Evolutionary conservation across 345 rosid genomes (phyloP).

Genomic region (Streptanthus diversifolius): DNA sequence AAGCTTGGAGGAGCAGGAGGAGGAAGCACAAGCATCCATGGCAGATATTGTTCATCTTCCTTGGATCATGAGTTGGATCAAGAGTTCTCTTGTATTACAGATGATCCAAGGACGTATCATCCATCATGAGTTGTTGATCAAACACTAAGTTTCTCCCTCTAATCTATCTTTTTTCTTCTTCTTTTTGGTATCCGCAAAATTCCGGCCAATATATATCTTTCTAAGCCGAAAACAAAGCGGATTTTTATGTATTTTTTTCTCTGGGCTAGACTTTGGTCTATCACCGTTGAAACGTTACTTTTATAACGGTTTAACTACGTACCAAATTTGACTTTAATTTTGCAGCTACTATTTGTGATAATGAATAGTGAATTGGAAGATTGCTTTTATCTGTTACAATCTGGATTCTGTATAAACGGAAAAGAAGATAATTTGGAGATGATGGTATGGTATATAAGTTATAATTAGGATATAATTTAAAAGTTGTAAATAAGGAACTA

Average conservation of each 20-base stretch:
- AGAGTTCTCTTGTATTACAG: slow-evolving; percentile 32
- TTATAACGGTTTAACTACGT: neutral
- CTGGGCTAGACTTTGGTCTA: neutral
- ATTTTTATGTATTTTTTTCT: neutral
- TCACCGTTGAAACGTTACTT: neutral
- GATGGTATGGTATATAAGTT: neutral
- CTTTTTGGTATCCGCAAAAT: neutral
- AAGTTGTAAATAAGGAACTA: neutral
- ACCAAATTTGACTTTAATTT: neutral
- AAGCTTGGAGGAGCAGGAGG: slow-evolving; percentile 21
- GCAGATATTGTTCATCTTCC: neutral
- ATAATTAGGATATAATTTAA: neutral
- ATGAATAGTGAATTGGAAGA: neutral
- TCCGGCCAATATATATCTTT: neutral
- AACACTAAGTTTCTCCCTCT: neutral
- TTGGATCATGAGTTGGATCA: slow-evolving; percentile 27
- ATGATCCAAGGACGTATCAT: slow-evolving; percentile 29
- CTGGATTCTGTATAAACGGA: neutral
- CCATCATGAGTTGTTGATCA: slow-evolving; percentile 19
- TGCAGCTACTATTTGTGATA: neutral
- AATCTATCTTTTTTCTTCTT: neutral
- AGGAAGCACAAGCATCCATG: neutral
- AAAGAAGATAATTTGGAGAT: neutral
- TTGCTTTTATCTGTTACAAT: neutral
- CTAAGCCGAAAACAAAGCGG: neutral